Percentiles rank a stretch among this genome's conserved stretches.
Conservation (phyloP, 495 filamentous ascomycete genomes). For the Daldinia decipiens region DNA sequence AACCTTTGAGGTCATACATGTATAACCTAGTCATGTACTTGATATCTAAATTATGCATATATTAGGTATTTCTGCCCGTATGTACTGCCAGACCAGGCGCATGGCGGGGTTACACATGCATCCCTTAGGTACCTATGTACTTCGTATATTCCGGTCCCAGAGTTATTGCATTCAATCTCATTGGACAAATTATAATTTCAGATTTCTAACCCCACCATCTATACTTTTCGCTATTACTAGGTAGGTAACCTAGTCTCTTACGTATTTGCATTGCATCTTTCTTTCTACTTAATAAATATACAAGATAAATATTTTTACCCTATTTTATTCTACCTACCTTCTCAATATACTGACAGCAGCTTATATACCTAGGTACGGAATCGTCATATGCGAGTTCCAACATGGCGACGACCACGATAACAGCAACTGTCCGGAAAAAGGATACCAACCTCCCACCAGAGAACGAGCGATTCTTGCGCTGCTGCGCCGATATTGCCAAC, state of each 20-base stretch:
- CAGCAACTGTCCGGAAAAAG: conserved; percentile 60
- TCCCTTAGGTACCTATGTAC: too few relatives aligned
- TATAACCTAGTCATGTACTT: not conserved
- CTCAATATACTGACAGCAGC: not conserved
- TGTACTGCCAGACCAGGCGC: too few relatives aligned
- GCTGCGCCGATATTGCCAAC: conserved; percentile 94
- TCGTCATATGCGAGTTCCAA: conserved; percentile 11
- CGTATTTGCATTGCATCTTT: too few relatives aligned
- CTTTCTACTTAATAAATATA: too few relatives aligned
- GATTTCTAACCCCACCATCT: conserved; percentile 8
- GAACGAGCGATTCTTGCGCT: conserved; percentile 90
- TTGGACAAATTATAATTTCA: conserved; percentile 8
- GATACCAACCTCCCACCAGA: conserved; percentile 83
- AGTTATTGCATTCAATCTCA: conserved; percentile 9
- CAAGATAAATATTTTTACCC: too few relatives aligned
- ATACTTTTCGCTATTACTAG: not conserved
- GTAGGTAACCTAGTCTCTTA: too few relatives aligned
- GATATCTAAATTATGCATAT: not conserved
- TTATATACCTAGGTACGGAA: not conserved
- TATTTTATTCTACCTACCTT: too few relatives aligned
- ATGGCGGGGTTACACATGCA: not conserved
- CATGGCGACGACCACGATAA: conserved; percentile 58
- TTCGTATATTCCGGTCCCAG: too few relatives aligned
- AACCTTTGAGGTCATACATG: conserved; percentile 4
- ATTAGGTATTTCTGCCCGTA: not conserved